phyloP scores from a whole-genome alignment of 2,329 filamentous ascomycete genomes.

The Colletotrichum horii region DNA sequence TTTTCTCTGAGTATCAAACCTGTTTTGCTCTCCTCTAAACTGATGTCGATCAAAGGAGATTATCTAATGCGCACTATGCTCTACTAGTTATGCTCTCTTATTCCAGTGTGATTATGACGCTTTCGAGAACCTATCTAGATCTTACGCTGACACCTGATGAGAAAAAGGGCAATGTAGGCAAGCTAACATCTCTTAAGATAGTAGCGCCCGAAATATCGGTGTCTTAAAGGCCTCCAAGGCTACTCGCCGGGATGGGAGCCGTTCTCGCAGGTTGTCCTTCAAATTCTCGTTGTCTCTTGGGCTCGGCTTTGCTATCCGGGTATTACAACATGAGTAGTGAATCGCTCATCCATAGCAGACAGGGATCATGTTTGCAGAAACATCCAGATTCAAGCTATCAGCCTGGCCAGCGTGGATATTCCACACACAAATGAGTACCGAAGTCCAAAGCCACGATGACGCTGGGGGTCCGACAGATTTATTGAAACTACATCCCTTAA shows the following conservation, averaged over 20 bases:
- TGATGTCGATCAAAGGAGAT: no score
- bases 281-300: fast-evolving
- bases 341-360: fast-evolving
- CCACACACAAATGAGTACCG: fast-evolving
- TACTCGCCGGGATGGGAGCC: fast-evolving
- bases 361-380: fast-evolving
- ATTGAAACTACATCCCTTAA: background rate
- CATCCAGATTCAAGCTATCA: fast-evolving
- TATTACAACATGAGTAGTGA: background rate
- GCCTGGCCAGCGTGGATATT: fast-evolving
- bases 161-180: background rate
- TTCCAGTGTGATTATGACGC: background rate
- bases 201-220: no score
- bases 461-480: background rate
- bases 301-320: background rate
- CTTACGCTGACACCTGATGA: fast-evolving
- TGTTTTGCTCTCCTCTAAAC: no score
- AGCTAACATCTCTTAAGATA: no score
- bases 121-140: background rate
- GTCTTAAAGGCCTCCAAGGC: fast-evolving
- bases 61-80: no score
- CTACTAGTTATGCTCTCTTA: background rate
- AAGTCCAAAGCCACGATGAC: no score
- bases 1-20: no score
- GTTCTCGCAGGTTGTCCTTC: fast-evolving